These are phyloP conservation scores for Lactifluus volemus DNA, from an alignment of 768 basidiomycete species.

Conservation along the genomic window DNA sequence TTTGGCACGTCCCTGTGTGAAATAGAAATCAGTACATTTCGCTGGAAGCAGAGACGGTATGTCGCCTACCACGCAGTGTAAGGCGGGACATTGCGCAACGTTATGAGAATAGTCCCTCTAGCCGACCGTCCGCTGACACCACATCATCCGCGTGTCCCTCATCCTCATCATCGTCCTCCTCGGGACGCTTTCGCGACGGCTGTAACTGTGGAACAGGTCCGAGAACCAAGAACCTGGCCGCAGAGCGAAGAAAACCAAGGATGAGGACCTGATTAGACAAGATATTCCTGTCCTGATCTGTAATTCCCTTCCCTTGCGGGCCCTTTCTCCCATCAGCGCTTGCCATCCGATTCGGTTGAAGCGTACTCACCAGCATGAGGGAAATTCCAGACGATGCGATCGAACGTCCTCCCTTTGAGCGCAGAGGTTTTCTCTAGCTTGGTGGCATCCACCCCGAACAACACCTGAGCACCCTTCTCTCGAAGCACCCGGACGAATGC, in stretches of 20 bases:
- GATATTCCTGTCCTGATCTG: constrained; percentile 91
- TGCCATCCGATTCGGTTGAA: neutral
- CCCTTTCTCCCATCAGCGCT: constrained; percentile 7
- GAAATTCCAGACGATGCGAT: constrained; percentile 89
- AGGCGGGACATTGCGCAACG: constrained; percentile 76
- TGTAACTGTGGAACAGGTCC: constrained; percentile 46
- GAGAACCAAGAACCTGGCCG: constrained; percentile 44
- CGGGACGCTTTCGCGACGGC: constrained; percentile 29
- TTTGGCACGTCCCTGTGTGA: constrained; percentile 60
- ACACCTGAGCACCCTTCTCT: constrained; percentile 53
- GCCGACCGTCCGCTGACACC: constrained; percentile 21
- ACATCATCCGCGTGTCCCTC: constrained; percentile 31
- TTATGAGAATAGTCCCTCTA: constrained; percentile 77
- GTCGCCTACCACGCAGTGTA: constrained; percentile 72
- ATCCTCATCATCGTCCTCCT: constrained; percentile 33
- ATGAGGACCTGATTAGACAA: constrained; percentile 79
- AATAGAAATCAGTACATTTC: neutral
- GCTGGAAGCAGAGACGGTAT: constrained; percentile 11
- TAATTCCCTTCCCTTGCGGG: constrained; percentile 69
- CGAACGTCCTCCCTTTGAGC: constrained; percentile 59
- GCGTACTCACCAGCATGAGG: constrained; percentile 75
- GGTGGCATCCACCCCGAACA: constrained; percentile 84
- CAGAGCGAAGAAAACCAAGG: constrained; percentile 73
- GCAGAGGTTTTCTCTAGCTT: constrained; percentile 48
- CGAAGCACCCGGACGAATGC: constrained; percentile 48